Base-by-base conservation (phyloP, 2,329 filamentous ascomycete species). In the Hortaea werneckii region DNA sequence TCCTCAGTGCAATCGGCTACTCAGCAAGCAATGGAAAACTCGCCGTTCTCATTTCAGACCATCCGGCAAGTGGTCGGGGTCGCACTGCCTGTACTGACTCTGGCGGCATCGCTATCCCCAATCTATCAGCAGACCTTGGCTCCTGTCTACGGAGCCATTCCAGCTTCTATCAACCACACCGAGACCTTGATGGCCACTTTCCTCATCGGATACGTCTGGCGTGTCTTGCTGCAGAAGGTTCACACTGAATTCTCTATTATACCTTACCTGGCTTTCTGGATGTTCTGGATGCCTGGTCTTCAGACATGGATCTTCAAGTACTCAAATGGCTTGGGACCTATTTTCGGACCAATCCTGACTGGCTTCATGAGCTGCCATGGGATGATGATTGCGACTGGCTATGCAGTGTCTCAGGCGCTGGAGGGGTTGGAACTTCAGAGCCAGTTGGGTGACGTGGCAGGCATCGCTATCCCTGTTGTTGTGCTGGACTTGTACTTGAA, bases 71-170 rank as follows among this genome's bases (percentile, higher is more conserved):
- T 32, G 0, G 27, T 46, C 32, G 26, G 11, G 29, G n/a, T 37
- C 9, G 40, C 43, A 11, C 41, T 48, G 10, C 26, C 48, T 12
- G 29, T 43, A 6, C 41, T 54, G 7, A 39, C 42, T 6, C 68
- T 85, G 40, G 73, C 78, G 7, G 85, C 81, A 39, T 61, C 82
- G 37, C 80, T 77, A 49, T 82, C 83, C 40, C 79, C 81, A 51
- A 77, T 83, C 47, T 90, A 85, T 1, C 79, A 87, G 60, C 73
- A 88, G 51, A 82, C 78, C 35, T 73, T 96, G 30, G 85, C 87
- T 13, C 92, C 92, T 1, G 84, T 94, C 8, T 96, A 94, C 65
- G 92, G 92, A 43, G 80, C 82, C 11, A 85, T 94, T 34, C 85
- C 90, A 1, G 74, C 87, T 1, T 76, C 78, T 1, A 72, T 83